A percentile compares a stretch with the other conserved stretches of the same genome.
These are phyloP conservation scores for Marsdenia floribunda DNA, from an alignment of 257 asterid genomes.

Conservation along the genomic window DNA sequence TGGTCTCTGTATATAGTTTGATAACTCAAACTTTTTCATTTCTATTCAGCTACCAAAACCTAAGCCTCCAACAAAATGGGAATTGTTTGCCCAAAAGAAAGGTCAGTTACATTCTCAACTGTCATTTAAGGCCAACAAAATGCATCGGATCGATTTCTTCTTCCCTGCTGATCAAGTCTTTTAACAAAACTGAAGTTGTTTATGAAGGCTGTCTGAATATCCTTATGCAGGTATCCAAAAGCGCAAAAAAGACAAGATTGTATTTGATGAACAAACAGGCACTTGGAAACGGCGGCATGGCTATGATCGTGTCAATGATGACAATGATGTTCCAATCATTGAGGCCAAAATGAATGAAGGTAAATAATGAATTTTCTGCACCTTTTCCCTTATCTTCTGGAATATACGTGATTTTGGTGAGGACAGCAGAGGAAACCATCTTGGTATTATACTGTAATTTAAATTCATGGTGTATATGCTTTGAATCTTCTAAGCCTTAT, in stretches of 20 bases:
- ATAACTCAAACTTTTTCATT: constrained; percentile 10
- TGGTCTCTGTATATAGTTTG: constrained; percentile 4
- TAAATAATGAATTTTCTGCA: constrained; percentile 18
- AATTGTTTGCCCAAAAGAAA: constrained; percentile 77
- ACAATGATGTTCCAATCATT: constrained; percentile 78
- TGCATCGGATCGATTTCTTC: neutral
- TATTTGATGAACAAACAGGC: constrained; percentile 72
- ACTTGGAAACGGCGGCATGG: constrained; percentile 93
- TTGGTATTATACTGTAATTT: neutral
- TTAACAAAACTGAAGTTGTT: neutral
- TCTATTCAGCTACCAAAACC: constrained; percentile 82
- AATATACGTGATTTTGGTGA: neutral
- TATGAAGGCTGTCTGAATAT: neutral
- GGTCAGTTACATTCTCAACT: constrained; percentile 35
- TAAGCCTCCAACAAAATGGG: constrained; percentile 92
- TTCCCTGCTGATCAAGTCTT: neutral
- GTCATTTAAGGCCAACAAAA: neutral
- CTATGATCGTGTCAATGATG: constrained; percentile 87
- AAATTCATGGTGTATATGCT: neutral
- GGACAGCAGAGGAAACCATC: neutral
- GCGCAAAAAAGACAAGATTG: constrained; percentile 66
- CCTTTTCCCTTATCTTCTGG: neutral
- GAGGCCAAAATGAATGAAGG: constrained; percentile 94
- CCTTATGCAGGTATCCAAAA: constrained; percentile 63
- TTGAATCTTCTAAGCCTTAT: too few species aligned